These are phyloP conservation scores for Xylariaceae sp. DNA, from an alignment of 2,329 filamentous ascomycete species.

Conservation along the genomic window DNA sequence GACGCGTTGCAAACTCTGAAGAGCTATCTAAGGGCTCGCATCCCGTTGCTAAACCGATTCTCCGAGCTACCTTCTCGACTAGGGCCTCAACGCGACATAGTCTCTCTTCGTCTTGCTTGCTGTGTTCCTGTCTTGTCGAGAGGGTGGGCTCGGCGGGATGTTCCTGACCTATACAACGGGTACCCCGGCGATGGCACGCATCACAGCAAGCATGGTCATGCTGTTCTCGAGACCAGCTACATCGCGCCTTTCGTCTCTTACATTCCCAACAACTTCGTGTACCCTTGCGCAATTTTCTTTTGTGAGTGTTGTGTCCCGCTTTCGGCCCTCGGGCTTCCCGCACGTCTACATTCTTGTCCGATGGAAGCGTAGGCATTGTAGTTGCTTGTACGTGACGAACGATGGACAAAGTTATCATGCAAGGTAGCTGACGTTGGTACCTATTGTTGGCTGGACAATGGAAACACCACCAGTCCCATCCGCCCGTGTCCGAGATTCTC, in stretches of 20 bases:
- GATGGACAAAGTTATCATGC: too few relatives aligned
- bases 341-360: too few relatives aligned
- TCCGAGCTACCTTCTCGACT: slow-evolving; percentile 6
- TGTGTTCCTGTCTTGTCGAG: neutral
- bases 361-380: too few relatives aligned
- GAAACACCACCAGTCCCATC: too few relatives aligned
- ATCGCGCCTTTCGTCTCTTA: slow-evolving; percentile 17
- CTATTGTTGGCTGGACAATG: too few relatives aligned
- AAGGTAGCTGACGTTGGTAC: too few relatives aligned
- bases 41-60: neutral
- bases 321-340: too few relatives aligned
- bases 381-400: too few relatives aligned
- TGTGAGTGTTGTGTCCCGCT: too few relatives aligned
- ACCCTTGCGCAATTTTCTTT: slow-evolving; percentile 15
- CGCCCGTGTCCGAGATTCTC: too few relatives aligned
- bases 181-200: slow-evolving; percentile 10
- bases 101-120: slow-evolving; percentile 4
- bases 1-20: too few relatives aligned
- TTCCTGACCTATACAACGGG: slow-evolving; percentile 13
- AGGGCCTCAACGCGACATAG: slow-evolving; percentile 12
- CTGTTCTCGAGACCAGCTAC: slow-evolving; percentile 12
- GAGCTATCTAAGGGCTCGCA: too few relatives aligned
- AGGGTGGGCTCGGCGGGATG: slow-evolving; percentile 4
- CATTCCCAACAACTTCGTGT: slow-evolving; percentile 19
- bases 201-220: slow-evolving; percentile 13